These are phyloP conservation scores for Cryptococcus sp. DNA, from an alignment of 1,284 basidiomycete species.

Conservation along the genomic window DNA sequence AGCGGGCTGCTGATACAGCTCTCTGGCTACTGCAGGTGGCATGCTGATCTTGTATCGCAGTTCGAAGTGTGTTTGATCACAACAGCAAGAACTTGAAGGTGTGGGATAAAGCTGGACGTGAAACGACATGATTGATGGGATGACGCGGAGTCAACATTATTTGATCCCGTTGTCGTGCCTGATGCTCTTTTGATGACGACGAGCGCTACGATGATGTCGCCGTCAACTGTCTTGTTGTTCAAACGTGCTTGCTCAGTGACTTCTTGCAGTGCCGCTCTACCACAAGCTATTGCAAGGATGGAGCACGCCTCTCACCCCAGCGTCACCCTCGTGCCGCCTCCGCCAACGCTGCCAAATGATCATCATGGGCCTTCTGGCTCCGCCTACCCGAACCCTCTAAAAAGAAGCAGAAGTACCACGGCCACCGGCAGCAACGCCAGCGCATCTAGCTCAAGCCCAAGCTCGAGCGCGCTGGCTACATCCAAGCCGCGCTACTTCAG, in stretches of 20 bases:
- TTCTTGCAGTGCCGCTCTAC: neutral
- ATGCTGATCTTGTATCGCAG: conserved; percentile 1
- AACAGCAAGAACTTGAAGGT: neutral
- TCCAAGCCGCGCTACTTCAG: conserved; percentile 41
- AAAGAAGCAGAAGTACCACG: neutral
- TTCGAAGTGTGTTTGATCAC: neutral
- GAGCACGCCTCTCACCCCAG: neutral
- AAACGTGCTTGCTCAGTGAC: too few species aligned
- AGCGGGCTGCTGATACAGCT: conserved; percentile 22
- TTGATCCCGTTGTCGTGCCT: conserved; percentile 1
- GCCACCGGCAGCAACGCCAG: neutral
- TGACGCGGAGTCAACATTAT: too few species aligned
- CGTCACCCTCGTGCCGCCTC: conserved; percentile 3
- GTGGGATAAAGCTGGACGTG: too few species aligned
- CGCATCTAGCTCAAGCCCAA: neutral
- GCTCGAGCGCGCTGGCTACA: neutral
- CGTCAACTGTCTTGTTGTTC: neutral
- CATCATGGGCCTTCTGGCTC: conserved; percentile 2
- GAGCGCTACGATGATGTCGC: neutral
- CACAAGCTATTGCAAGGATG: too few species aligned
- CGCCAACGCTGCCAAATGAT: neutral
- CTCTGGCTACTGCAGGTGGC: conserved; percentile 16
- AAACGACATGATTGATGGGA: too few species aligned
- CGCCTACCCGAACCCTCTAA: neutral
- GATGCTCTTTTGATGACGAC: neutral